Base-by-base conservation (phyloP, 495 filamentous ascomycete species). In the Penicillium goetzii region DNA sequence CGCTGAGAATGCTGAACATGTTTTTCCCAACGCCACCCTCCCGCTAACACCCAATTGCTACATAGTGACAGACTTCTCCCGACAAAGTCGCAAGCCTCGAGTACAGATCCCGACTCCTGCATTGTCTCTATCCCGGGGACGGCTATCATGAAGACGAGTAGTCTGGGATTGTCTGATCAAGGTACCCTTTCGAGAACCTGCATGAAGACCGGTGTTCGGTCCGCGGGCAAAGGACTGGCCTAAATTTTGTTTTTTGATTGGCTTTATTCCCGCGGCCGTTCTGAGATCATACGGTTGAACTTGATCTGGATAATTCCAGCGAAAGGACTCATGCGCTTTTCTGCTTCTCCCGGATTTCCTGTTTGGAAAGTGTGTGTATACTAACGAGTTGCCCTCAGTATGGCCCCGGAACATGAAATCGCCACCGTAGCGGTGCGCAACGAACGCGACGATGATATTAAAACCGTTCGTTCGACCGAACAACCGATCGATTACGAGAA, bases 231-330 rank as follows among this genome's bases (percentile, higher is more conserved):
- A 55, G 30, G 52, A 3, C 30, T 15, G 26, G 3, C 2, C 3
- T n/a, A 52, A 0, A 4, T 12, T 36, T 12, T 36, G 2, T 8
- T 53, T 26, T 9, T n/a, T 53, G 26, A 32, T 30, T 14, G 26
- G 50, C 10, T 14, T 12, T 30, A 36, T 33, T n/a, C 30, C 52
- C 52, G 52, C 60, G 47, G 68, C 68, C 73, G 81, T 80, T 82
- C 82, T 85, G 82, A 84, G 82, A 85, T 74, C 68, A 85, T 79
- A 85, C 82, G 82, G 82, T 85, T 82, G 76, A 83, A 85, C 82
- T 85, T 85, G 82, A 84, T 83, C 81, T 84, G 82, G 82, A 79
- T 81, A 81, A 85, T 81, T 81, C 82, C 82, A 84, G 82, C 82
- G 82, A 84, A 85, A 85, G 82, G 72, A 83, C 79, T 84, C 77